Evolutionary conservation across 305 asterid species (phyloP).

Genomic region (Fraxinus greggii): DNA sequence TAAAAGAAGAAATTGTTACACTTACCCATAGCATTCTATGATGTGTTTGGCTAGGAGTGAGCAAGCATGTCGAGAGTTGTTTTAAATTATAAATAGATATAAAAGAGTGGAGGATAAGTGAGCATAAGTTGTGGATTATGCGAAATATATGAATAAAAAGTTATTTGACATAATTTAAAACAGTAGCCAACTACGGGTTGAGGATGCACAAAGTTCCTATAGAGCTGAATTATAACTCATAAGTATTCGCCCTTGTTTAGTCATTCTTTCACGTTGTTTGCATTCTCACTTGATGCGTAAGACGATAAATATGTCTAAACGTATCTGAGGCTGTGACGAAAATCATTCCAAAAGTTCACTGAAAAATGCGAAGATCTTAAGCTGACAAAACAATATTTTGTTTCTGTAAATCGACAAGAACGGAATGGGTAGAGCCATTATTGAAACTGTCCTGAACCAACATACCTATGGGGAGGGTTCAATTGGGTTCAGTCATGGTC

Average conservation of each 20-base stretch:
- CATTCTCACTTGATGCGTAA: not conserved
- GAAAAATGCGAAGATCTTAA: not conserved
- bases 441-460: not conserved
- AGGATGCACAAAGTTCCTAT: not conserved
- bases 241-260: not conserved
- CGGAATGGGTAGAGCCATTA: not conserved
- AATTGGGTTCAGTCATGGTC: not conserved
- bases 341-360: not conserved
- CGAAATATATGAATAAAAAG: too few relatives aligned
- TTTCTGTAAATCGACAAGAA: not conserved
- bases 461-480: not conserved
- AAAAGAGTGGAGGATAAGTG: too few relatives aligned
- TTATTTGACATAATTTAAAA: too few relatives aligned
- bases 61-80: too few relatives aligned
- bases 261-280: not conserved
- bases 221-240: not conserved
- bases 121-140: too few relatives aligned
- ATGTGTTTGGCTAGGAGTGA: too few relatives aligned
- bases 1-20: too few relatives aligned
- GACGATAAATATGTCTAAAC: not conserved
- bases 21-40: too few relatives aligned
- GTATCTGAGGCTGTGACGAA: not conserved
- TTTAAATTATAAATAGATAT: too few relatives aligned
- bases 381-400: not conserved
- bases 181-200: not conserved